Base-by-base conservation (phyloP, 208 protist genomes). In the Wallacemonas sp. region DNA sequence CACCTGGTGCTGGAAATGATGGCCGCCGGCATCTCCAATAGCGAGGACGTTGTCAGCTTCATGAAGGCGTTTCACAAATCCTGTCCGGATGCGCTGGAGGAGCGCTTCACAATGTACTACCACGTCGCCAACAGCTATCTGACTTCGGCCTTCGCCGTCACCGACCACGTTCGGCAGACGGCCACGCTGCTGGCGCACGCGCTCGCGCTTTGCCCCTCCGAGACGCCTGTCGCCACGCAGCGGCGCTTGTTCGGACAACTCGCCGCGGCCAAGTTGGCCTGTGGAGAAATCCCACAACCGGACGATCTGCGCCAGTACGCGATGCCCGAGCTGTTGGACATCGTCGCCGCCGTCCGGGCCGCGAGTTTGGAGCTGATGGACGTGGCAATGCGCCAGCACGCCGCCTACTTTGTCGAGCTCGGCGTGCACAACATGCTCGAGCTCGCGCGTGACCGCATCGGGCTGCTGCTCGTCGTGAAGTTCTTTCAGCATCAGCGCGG, bases 61-160 rank as follows among this genome's bases (percentile, higher is more conserved):
- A 70, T 86, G 20, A 55, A 69, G 23, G 75, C 76, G 8, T 94
- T 94, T 74, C 86, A 92, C 70, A 57, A 42, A 8, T 67, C 63
- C 25, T 87, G 79, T 44, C 63, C 67, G 1, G 63, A 59, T 8
- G 79, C 79, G 52, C 46, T 70, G 26, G 76, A 82, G 57, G 81
- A 90, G 70, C 77, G 90, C 11, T 90, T 83, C 50, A 71, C 73
- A 57, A 65, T 95, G 29, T 92, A 93, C 73, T 89, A 88, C 68
- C 64, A 76, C 48, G 66, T 70, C 26, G 89, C 82, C 26, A 77
- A 81, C 59, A 74, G 72, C 20, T 57, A 91, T 28, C 52, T 95
- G 41, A 59, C 52, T 0, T 59, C 52, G 4, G 52, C 52, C 31
- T 59, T 59, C 22, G 52, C 52, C 29, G 14, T 59, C 16, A 33